Conservation (phyloP, 164 flowering plant genomes). For the Stephania japonica region DNA sequence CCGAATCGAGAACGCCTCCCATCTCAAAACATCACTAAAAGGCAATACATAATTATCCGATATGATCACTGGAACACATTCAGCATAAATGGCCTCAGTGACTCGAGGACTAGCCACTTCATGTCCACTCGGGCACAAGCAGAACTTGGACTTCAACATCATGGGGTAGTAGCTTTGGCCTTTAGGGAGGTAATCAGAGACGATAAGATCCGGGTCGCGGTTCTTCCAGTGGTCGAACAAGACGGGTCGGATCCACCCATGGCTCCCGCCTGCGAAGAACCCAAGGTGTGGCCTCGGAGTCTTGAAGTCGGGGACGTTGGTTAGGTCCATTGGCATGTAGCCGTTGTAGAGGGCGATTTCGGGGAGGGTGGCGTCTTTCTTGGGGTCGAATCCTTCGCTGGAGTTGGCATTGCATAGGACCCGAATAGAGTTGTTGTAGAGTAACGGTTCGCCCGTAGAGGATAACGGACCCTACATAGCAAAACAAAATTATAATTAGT, state of each 20-base stretch:
- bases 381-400: slow-evolving; percentile 74
- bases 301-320: slow-evolving; percentile 19
- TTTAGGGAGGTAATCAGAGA: slow-evolving; percentile 54
- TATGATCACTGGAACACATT: slow-evolving; percentile 65
- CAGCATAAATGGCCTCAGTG: slow-evolving; percentile 62
- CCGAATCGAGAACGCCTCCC: slow-evolving; percentile 57
- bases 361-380: slow-evolving; percentile 62
- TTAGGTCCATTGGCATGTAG: slow-evolving; percentile 28
- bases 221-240: slow-evolving; percentile 62
- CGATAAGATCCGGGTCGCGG: slow-evolving; percentile 42
- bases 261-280: slow-evolving; percentile 78
- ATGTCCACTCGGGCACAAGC: slow-evolving; percentile 78
- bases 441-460: slow-evolving; percentile 34
- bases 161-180: slow-evolving; percentile 41
- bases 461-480: slow-evolving; percentile 58
- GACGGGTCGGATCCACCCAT: slow-evolving; percentile 57
- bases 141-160: slow-evolving; percentile 54
- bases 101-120: slow-evolving; percentile 86
- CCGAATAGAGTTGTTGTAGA: slow-evolving; percentile 61
- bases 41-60: slow-evolving; percentile 59
- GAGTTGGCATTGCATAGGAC: slow-evolving; percentile 83
- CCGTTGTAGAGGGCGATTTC: slow-evolving; percentile 52
- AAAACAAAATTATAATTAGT: no score
- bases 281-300: slow-evolving; percentile 42
- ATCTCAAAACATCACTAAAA: slow-evolving; percentile 63